A percentile compares a stretch with the other conserved stretches of the same genome.
These are phyloP conservation scores for Emericellopsis terricola DNA, from an alignment of 495 filamentous ascomycete genomes.

Conservation along the genomic window DNA sequence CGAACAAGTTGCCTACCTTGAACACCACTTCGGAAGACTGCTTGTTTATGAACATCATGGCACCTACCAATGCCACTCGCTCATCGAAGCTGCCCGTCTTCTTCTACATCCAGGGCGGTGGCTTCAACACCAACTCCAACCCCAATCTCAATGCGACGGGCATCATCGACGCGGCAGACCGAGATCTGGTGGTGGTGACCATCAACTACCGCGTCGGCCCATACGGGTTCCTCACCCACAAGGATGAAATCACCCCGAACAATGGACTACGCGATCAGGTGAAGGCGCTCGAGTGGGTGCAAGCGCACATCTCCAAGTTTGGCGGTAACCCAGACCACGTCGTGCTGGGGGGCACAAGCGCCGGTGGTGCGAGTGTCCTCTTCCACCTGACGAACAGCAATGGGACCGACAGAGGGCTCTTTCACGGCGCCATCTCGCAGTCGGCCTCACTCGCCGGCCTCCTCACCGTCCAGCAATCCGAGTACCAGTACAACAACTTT, in stretches of 20 bases:
- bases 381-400: conserved; percentile 19
- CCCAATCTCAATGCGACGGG: conserved; percentile 34
- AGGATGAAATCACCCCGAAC: conserved; percentile 32
- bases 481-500: conserved; percentile 36
- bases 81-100: conserved; percentile 37
- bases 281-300: conserved; percentile 38
- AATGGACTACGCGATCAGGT: conserved; percentile 43
- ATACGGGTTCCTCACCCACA: conserved; percentile 39
- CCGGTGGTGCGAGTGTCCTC: conserved; percentile 25
- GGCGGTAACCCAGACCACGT: conserved; percentile 41
- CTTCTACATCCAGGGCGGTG: conserved; percentile 54
- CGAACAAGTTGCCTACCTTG: conserved; percentile 1
- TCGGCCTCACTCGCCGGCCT: conserved; percentile 35
- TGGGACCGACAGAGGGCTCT: conserved; percentile 21
- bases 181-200: conserved; percentile 37
- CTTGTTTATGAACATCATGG: conserved; percentile 48
- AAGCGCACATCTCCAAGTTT: conserved; percentile 34
- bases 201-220: conserved; percentile 46
- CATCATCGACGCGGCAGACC: conserved; percentile 29
- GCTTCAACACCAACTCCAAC: conserved; percentile 40
- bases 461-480: conserved; percentile 28
- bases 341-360: conserved; percentile 36
- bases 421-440: conserved; percentile 36
- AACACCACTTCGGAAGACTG: conserved; percentile 28
- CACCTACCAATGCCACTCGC: conserved; percentile 31